These are phyloP conservation scores for Pittosporum tobira DNA, from an alignment of 129 eudicot genomes.

Conservation along the genomic window DNA sequence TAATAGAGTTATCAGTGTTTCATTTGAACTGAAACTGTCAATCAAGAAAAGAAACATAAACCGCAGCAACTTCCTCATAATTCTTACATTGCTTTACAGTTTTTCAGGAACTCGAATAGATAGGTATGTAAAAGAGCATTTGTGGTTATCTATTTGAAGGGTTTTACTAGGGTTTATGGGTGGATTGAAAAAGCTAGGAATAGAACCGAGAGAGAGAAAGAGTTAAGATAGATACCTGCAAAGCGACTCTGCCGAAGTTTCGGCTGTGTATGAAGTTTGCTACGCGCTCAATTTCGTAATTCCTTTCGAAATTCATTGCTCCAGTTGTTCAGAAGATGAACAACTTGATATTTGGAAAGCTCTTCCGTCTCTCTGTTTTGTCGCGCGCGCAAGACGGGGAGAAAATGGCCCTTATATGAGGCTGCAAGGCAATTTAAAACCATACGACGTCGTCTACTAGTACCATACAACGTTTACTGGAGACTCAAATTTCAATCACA, in stretches of 20 bases:
- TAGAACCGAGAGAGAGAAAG: not conserved
- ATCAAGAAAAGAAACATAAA: not conserved
- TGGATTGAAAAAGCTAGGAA: not conserved
- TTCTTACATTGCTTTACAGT: not conserved
- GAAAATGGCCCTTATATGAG: too few relatives aligned
- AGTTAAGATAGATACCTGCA: conserved; percentile 56
- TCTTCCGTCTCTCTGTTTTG: too few relatives aligned
- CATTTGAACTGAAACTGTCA: not conserved
- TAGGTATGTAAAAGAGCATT: not conserved
- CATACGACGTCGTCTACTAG: too few relatives aligned
- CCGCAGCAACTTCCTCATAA: not conserved
- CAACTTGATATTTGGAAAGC: too few relatives aligned
- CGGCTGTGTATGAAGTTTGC: conserved; percentile 40
- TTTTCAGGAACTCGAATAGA: not conserved
- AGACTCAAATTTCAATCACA: too few relatives aligned
- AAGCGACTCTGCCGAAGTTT: conserved; percentile 52
- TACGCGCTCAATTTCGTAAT: conserved; percentile 49
- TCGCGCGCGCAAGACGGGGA: too few relatives aligned
- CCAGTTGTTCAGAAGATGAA: too few relatives aligned
- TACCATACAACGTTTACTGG: too few relatives aligned
- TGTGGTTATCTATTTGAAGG: not conserved
- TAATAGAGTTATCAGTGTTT: not conserved
- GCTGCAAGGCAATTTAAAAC: too few relatives aligned
- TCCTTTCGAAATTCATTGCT: conserved; percentile 50
- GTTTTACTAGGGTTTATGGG: not conserved